Conservation (phyloP, 164 flowering plant genomes). For the Euptelea pleiosperma region DNA sequence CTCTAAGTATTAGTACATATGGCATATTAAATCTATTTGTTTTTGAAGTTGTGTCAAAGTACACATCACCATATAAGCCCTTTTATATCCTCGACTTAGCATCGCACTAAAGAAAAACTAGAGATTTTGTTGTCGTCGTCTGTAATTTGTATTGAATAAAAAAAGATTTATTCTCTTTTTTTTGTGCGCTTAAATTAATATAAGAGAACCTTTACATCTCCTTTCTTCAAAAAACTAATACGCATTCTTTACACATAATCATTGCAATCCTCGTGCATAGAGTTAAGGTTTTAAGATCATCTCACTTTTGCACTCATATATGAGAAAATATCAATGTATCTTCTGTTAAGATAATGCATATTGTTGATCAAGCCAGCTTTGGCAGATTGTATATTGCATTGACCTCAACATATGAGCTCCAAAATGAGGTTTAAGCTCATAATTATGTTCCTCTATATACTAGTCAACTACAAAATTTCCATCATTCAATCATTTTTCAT, state of each 20-base stretch:
- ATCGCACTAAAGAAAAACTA: conserved; percentile 5
- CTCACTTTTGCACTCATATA: not conserved
- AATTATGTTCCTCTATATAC: conserved; percentile 1
- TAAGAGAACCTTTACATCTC: not conserved
- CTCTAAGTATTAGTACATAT: conserved; percentile 2
- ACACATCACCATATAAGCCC: conserved; percentile 1
- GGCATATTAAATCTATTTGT: not conserved
- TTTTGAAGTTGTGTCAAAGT: conserved; percentile 2
- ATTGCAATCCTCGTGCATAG: not conserved
- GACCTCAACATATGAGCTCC: conserved; percentile 9
- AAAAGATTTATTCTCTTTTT: conserved; percentile 1
- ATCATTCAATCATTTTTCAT: not conserved
- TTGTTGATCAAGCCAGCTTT: not conserved
- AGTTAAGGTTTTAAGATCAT: not conserved
- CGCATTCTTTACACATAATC: not conserved
- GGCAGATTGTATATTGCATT: not conserved
- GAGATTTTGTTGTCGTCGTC: conserved; percentile 3
- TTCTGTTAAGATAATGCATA: no score
- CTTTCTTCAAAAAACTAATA: not conserved
- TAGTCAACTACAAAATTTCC: not conserved
- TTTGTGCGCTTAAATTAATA: not conserved
- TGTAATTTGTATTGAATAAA: not conserved
- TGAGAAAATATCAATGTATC: no score
- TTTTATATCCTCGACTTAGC: not conserved
- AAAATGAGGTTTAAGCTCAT: conserved; percentile 1